These are phyloP conservation scores for Gnaphalium uliginosum DNA, from an alignment of 129 eudicot species.

Conservation along the genomic window DNA sequence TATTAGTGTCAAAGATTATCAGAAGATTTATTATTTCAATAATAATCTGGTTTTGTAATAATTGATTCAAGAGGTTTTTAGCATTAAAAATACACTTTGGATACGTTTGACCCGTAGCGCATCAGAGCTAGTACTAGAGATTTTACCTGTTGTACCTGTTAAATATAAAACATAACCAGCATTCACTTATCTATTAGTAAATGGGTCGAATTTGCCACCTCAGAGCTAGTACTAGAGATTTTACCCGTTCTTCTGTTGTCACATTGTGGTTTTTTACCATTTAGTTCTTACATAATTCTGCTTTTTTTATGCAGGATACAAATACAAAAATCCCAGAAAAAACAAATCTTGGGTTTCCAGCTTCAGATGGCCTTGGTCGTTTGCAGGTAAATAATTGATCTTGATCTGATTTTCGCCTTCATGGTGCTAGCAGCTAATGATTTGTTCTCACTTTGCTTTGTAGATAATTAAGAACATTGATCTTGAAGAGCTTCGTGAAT, in stretches of 20 bases:
- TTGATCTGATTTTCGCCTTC: neutral
- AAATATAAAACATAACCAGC: neutral
- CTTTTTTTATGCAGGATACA: slow-evolving; percentile 40
- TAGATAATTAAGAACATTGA: slow-evolving; percentile 80
- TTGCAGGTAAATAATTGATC: slow-evolving; percentile 57
- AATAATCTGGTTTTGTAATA: neutral
- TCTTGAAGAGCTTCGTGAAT: slow-evolving; percentile 90
- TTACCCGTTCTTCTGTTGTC: neutral
- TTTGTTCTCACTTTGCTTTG: neutral
- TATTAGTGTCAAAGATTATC: too few species aligned
- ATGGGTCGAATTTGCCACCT: neutral
- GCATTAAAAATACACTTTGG: neutral
- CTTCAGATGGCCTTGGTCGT: slow-evolving; percentile 77
- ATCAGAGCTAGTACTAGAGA: neutral
- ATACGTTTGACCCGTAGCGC: neutral
- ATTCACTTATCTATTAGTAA: neutral
- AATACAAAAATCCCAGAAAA: slow-evolving; percentile 62
- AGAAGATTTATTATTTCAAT: neutral
- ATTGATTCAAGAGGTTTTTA: neutral
- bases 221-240: too few species aligned
- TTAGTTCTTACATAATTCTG: neutral
- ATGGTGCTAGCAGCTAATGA: slow-evolving; percentile 10
- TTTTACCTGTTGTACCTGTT: neutral
- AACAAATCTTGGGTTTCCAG: slow-evolving; percentile 66
- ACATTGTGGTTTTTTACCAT: neutral